These are phyloP conservation scores for Silene vulgaris DNA, from an alignment of 179 eudicot genomes.

Conservation along the genomic window DNA sequence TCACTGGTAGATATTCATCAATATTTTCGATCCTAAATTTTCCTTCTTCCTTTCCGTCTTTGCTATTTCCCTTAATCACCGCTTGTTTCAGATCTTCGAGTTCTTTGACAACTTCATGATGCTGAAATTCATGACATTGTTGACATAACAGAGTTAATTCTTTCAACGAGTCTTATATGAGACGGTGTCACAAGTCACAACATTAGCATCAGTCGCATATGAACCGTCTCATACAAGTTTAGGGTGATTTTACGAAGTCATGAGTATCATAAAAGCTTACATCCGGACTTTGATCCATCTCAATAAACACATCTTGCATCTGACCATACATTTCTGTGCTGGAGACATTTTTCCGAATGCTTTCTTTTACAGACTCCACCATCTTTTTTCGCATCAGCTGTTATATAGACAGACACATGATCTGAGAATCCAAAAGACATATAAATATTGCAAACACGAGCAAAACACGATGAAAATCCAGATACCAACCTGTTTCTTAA, in stretches of 20 bases:
- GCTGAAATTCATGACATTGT: slow-evolving; percentile 30
- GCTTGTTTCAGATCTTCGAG: slow-evolving; percentile 53
- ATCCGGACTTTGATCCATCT: slow-evolving; percentile 53
- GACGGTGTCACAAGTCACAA: too few species aligned
- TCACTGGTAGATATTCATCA: slow-evolving; percentile 56
- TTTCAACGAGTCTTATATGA: too few species aligned
- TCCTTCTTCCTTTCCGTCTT: slow-evolving; percentile 31
- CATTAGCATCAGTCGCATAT: too few species aligned
- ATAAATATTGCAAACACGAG: background rate
- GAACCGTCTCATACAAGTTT: background rate
- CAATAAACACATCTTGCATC: slow-evolving; percentile 67
- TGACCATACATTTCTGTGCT: slow-evolving; percentile 55
- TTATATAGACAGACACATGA: slow-evolving; percentile 1
- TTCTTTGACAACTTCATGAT: slow-evolving; percentile 42
- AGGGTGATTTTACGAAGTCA: too few species aligned
- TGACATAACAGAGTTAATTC: too few species aligned
- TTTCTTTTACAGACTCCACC: slow-evolving; percentile 59
- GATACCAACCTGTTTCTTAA: slow-evolving; percentile 43
- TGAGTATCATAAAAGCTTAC: slow-evolving; percentile 31
- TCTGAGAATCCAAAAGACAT: slow-evolving; percentile 12
- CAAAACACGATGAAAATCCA: background rate
- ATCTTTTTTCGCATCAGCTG: slow-evolving; percentile 62
- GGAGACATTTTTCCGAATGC: slow-evolving; percentile 49
- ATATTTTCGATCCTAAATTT: slow-evolving; percentile 51
- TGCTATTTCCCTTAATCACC: slow-evolving; percentile 40